Conservation (phyloP, 768 basidiomycete genomes). For the Mrakia frigida region DNA sequence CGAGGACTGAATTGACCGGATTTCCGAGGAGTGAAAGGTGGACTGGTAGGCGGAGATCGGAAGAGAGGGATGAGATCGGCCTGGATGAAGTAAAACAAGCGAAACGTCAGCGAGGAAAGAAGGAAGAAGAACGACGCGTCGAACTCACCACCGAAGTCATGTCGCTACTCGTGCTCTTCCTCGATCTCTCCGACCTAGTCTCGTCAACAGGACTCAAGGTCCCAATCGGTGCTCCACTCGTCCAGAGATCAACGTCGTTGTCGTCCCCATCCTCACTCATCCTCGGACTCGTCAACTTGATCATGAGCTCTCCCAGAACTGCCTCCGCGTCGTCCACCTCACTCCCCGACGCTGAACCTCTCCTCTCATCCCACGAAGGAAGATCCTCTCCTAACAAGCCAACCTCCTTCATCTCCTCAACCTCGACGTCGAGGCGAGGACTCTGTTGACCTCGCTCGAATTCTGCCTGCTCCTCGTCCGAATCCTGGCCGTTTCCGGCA, state of each 20-base stretch:
- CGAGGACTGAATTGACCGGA: neutral
- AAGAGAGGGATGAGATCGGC: slow-evolving; percentile 1
- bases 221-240: neutral
- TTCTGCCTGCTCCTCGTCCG: neutral
- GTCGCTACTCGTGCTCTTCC: slow-evolving; percentile 5
- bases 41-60: neutral
- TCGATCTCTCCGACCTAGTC: neutral
- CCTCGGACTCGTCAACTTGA: neutral
- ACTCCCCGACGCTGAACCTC: neutral
- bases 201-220: neutral
- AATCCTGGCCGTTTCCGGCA: neutral
- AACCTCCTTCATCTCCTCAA: neutral
- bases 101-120: neutral
- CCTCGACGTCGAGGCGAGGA: neutral
- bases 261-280: neutral
- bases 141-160: slow-evolving; percentile 1
- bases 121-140: neutral
- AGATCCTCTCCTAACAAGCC: too few relatives aligned
- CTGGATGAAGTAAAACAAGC: neutral
- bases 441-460: neutral
- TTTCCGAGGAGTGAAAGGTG: neutral
- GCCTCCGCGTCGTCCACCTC: slow-evolving; percentile 4
- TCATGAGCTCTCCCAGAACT: neutral
- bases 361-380: neutral
- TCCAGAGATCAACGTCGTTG: neutral